phyloP scores from a whole-genome alignment of 768 basidiomycete species.

The Trametes cinnabarina region DNA sequence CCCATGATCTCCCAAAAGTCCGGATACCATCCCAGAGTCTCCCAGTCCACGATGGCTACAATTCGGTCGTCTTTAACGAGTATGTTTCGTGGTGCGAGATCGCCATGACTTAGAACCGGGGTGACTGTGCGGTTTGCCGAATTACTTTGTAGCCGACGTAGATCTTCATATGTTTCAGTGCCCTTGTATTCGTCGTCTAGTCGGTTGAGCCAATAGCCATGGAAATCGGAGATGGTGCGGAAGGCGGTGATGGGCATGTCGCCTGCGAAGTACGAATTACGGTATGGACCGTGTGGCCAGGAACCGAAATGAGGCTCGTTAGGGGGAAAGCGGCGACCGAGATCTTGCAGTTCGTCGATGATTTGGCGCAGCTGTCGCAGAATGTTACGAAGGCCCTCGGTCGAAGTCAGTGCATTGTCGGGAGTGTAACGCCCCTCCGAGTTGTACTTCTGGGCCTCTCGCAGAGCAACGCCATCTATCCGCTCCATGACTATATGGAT shows the following conservation, averaged over 20 bases:
- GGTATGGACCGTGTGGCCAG: no score
- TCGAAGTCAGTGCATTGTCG: no score
- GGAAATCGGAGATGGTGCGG: background rate
- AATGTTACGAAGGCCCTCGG: no score
- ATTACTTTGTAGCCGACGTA: no score
- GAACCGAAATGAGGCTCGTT: no score
- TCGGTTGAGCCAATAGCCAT: background rate
- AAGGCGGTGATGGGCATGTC: background rate
- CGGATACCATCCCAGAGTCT: conserved; percentile 35
- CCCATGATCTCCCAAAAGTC: conserved; percentile 32
- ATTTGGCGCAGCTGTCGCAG: no score
- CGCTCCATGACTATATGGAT: conserved; percentile 1
- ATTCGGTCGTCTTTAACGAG: conserved; percentile 34
- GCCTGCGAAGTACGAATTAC: background rate
- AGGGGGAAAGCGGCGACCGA: no score
- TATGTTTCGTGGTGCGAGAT: conserved; percentile 44
- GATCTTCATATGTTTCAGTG: no score
- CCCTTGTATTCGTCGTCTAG: no score
- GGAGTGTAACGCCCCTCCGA: background rate
- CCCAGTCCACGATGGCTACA: conserved; percentile 40
- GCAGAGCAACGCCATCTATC: background rate
- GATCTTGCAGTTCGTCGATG: no score
- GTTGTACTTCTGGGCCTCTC: background rate
- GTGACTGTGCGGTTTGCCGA: no score
- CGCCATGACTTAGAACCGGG: conserved; percentile 32